phyloP scores from a whole-genome alignment of 345 rosid genomes.

The Lepidium sativum region DNA sequence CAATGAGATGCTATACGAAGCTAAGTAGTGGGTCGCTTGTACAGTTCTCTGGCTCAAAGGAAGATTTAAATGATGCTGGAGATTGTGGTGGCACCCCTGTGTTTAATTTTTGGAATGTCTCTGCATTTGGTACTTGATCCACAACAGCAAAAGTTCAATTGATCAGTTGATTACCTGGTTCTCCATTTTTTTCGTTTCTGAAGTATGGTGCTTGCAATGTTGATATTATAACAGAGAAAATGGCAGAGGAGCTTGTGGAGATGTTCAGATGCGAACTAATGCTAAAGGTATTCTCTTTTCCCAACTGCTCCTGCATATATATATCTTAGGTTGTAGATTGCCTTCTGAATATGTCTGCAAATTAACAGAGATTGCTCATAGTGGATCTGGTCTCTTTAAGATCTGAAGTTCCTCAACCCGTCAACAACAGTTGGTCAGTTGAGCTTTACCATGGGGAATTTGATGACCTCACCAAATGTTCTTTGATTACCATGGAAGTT shows the following conservation, averaged over 20 bases:
- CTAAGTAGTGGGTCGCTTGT: slow-evolving; percentile 39
- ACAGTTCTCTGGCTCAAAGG: slow-evolving; percentile 49
- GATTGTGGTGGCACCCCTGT: slow-evolving; percentile 74
- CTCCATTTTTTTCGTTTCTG: neutral
- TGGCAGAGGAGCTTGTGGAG: slow-evolving; percentile 68
- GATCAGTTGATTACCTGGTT: neutral
- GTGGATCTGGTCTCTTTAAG: slow-evolving; percentile 42
- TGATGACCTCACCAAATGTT: slow-evolving; percentile 43
- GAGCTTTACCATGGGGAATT: slow-evolving; percentile 82
- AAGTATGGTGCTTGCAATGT: neutral
- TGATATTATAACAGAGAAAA: slow-evolving; percentile 41
- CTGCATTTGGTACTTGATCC: slow-evolving; percentile 46
- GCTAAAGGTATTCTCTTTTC: slow-evolving; percentile 47
- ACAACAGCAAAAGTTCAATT: neutral
- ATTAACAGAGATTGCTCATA: slow-evolving; percentile 50
- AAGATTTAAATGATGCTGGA: slow-evolving; percentile 48
- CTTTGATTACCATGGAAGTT: slow-evolving; percentile 40
- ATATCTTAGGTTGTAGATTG: neutral
- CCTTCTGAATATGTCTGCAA: neutral
- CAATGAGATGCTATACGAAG: slow-evolving; percentile 61
- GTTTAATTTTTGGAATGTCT: slow-evolving; percentile 49
- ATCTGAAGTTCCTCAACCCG: slow-evolving; percentile 36
- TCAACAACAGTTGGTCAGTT: slow-evolving; percentile 39
- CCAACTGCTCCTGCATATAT: neutral
- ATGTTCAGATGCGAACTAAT: slow-evolving; percentile 65